Evolutionary conservation across 257 asterid species (phyloP).

Genomic region (Galeopsis tetrahit): DNA sequence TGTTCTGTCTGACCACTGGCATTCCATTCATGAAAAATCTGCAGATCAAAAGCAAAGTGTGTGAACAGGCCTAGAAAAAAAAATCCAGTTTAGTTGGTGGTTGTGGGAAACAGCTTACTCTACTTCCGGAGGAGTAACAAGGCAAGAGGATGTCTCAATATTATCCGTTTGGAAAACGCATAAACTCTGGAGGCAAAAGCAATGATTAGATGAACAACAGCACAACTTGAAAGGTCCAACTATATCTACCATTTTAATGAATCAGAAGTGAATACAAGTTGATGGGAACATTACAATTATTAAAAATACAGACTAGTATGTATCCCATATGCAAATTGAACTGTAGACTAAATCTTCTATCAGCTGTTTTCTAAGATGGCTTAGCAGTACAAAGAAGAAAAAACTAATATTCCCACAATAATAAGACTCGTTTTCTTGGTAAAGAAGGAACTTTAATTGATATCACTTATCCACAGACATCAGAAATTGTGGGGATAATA

Average conservation of each 20-base stretch:
- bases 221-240: conserved; percentile 1
- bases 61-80: not conserved
- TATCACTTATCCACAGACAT: not conserved
- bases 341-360: not conserved
- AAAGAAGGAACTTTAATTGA: not conserved
- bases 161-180: conserved; percentile 71
- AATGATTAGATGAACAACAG: conserved; percentile 31
- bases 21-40: conserved; percentile 90
- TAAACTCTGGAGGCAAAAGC: conserved; percentile 66
- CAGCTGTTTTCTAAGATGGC: conserved; percentile 14
- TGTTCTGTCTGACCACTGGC: conserved; percentile 73
- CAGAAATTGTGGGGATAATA: too few relatives aligned
- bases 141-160: conserved; percentile 77
- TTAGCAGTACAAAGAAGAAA: not conserved
- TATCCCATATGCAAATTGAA: not conserved
- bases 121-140: conserved; percentile 74
- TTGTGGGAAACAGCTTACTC: conserved; percentile 51
- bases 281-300: conserved; percentile 9
- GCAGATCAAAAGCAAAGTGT: conserved; percentile 41
- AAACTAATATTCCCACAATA: not conserved
- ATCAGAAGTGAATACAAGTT: not conserved
- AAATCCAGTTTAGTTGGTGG: not conserved
- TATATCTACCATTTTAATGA: conserved; percentile 25
- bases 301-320: conserved; percentile 10
- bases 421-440: conserved; percentile 2